These are phyloP conservation scores for Forsythia suspensa DNA, from an alignment of 257 asterid genomes.

Conservation along the genomic window DNA sequence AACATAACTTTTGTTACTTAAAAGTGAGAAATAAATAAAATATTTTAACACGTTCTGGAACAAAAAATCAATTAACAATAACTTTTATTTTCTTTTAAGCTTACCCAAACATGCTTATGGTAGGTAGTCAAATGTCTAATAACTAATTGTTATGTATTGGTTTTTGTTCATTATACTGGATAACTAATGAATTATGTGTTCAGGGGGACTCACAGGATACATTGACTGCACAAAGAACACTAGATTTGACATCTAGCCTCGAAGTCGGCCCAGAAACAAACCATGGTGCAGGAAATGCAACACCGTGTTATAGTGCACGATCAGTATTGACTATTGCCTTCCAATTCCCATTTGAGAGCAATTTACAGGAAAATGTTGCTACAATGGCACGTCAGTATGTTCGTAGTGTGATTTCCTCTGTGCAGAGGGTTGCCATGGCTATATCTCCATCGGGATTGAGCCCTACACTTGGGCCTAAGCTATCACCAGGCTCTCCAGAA, in stretches of 20 bases:
- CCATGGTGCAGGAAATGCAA: constrained; percentile 27
- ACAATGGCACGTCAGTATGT: constrained; percentile 92
- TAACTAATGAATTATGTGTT: constrained; percentile 15
- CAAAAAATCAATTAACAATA: neutral
- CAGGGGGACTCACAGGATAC: constrained; percentile 52
- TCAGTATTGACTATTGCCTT: constrained; percentile 90
- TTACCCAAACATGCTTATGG: neutral
- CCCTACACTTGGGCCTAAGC: constrained; percentile 58
- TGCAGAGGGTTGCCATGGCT: constrained; percentile 94
- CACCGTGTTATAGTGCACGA: constrained; percentile 52
- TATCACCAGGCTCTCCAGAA: constrained; percentile 85
- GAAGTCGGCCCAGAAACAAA: constrained; percentile 63
- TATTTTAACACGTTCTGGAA: neutral
- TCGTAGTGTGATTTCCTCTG: constrained; percentile 90
- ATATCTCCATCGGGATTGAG: constrained; percentile 75
- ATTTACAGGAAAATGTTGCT: constrained; percentile 80
- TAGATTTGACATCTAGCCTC: constrained; percentile 81
- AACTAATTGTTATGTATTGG: neutral
- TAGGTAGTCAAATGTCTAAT: neutral
- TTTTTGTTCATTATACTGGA: neutral
- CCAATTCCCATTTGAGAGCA: constrained; percentile 94
- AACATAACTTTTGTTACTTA: neutral
- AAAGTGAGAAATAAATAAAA: neutral
- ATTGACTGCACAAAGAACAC: constrained; percentile 54
- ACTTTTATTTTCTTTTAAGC: neutral